These are phyloP conservation scores for Gyromitra esculenta DNA, from an alignment of 2,329 filamentous ascomycete species.

Conservation along the genomic window DNA sequence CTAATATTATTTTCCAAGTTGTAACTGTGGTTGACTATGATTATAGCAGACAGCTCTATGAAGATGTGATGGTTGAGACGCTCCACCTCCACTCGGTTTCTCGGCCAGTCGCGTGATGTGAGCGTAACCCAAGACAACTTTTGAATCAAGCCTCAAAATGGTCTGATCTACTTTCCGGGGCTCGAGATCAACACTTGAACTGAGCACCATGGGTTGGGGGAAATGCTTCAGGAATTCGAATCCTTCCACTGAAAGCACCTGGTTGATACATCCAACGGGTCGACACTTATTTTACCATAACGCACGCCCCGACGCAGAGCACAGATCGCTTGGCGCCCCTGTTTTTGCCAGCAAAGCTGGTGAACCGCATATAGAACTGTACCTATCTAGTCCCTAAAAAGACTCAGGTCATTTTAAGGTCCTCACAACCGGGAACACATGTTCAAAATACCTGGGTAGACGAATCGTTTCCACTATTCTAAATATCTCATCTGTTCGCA, in stretches of 20 bases:
- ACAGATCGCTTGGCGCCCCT: constrained; percentile 39
- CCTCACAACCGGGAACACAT: constrained; percentile 46
- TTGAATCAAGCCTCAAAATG: constrained; percentile 14
- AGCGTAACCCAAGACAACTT: constrained; percentile 10
- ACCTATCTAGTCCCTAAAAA: constrained; percentile 30
- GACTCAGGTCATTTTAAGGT: constrained; percentile 20
- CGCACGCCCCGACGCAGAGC: constrained; percentile 36
- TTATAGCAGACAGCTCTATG: background rate
- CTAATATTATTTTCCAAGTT: background rate
- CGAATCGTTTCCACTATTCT: constrained; percentile 18
- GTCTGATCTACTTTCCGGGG: constrained; percentile 3
- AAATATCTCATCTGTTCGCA: constrained; percentile 20
- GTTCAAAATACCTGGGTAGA: constrained; percentile 28
- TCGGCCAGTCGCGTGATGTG: constrained; percentile 30
- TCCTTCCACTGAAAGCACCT: constrained; percentile 18
- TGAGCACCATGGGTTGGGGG: constrained; percentile 18
- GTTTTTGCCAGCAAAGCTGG: constrained; percentile 48
- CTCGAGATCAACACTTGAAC: constrained; percentile 8
- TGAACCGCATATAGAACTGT: constrained; percentile 10
- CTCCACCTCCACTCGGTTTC: background rate
- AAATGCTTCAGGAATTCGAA: constrained; percentile 17
- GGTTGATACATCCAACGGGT: constrained; percentile 16
- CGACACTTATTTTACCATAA: constrained; percentile 15
- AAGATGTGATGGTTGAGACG: background rate
- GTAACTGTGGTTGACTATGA: background rate